phyloP scores from a whole-genome alignment of 2,329 filamentous ascomycete genomes.

The Pseudohalonectria lignicola region DNA sequence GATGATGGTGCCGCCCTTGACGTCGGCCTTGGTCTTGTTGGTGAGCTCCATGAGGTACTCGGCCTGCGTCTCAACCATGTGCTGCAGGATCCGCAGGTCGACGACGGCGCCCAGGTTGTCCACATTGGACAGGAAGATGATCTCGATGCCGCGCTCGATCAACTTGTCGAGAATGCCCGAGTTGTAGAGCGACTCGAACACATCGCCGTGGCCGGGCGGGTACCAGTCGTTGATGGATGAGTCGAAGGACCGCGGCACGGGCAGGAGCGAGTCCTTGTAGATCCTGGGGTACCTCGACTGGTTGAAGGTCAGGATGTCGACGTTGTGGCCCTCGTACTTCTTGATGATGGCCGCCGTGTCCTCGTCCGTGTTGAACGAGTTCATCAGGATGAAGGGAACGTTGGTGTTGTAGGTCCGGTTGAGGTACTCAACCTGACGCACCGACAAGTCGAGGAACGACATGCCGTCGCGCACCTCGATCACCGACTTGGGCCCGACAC shows the following conservation, averaged over 20 bases:
- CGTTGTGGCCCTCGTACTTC: conserved; percentile 99
- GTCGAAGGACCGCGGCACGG: conserved; percentile 80
- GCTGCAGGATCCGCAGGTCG: conserved; percentile 93
- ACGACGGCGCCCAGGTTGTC: conserved; percentile 98
- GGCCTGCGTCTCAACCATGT: conserved; percentile 95
- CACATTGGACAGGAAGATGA: conserved; percentile 97
- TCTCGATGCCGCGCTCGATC: conserved; percentile 87
- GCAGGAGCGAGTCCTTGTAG: conserved; percentile 94
- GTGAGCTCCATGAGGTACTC: conserved; percentile 99
- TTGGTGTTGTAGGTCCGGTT: conserved; percentile 97
- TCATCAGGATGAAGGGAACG: conserved; percentile 98
- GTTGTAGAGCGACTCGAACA: conserved; percentile 99
- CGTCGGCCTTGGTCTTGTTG: conserved; percentile 99
- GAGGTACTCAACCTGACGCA: conserved; percentile 97
- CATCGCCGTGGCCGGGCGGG: conserved; percentile 92
- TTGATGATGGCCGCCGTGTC: conserved; percentile 99
- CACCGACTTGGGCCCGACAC: conserved; percentile 97
- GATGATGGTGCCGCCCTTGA: conserved; percentile 99
- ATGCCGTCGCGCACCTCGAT: conserved; percentile 99
- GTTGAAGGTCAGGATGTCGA: conserved; percentile 99
- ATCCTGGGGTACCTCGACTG: conserved; percentile 97
- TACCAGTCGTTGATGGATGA: conserved; percentile 96
- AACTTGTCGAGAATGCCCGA: conserved; percentile 96
- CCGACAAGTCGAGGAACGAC: conserved; percentile 98
- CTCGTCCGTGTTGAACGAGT: conserved; percentile 99